phyloP scores from a whole-genome alignment of 2,329 filamentous ascomycete genomes.

The Exophiala sideris region DNA sequence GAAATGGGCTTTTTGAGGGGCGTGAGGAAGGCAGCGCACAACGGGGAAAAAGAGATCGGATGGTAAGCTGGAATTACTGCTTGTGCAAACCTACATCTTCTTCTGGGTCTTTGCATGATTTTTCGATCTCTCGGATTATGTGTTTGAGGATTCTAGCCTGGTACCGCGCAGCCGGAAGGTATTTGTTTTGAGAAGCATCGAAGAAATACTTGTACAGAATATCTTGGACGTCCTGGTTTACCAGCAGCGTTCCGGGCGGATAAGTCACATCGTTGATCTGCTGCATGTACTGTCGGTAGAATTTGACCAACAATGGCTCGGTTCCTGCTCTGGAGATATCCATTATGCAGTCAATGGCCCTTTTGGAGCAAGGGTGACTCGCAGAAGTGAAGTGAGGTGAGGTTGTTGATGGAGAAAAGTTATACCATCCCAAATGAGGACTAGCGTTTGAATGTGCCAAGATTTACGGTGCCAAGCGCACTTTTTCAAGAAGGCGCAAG shows the following conservation, averaged over 20 bases:
- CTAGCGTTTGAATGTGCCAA: slow-evolving; percentile 12
- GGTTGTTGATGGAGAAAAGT: background rate
- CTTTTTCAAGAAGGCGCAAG: slow-evolving; percentile 14
- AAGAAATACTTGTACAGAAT: slow-evolving; percentile 67
- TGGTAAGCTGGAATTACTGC: background rate
- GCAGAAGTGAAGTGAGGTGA: background rate
- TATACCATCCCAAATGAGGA: slow-evolving; percentile 2
- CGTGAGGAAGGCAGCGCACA: background rate
- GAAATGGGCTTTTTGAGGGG: background rate
- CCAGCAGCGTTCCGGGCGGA: slow-evolving; percentile 59
- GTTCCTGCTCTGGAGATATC: slow-evolving; percentile 26
- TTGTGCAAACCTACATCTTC: slow-evolving; percentile 57
- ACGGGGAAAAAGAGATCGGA: background rate
- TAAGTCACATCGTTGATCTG: slow-evolving; percentile 65
- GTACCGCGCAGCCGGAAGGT: slow-evolving; percentile 63
- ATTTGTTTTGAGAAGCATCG: slow-evolving; percentile 35
- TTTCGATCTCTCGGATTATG: slow-evolving; percentile 67
- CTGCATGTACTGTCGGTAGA: slow-evolving; percentile 77
- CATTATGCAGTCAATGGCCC: slow-evolving; percentile 1
- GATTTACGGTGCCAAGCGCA: slow-evolving; percentile 24
- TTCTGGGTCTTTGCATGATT: slow-evolving; percentile 74
- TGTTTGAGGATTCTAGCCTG: slow-evolving; percentile 69
- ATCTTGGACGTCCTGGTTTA: slow-evolving; percentile 61
- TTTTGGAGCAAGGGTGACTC: background rate
- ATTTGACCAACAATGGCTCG: slow-evolving; percentile 47